Base-by-base conservation (phyloP, 768 basidiomycete genomes). In the Mycena kentingensis region DNA sequence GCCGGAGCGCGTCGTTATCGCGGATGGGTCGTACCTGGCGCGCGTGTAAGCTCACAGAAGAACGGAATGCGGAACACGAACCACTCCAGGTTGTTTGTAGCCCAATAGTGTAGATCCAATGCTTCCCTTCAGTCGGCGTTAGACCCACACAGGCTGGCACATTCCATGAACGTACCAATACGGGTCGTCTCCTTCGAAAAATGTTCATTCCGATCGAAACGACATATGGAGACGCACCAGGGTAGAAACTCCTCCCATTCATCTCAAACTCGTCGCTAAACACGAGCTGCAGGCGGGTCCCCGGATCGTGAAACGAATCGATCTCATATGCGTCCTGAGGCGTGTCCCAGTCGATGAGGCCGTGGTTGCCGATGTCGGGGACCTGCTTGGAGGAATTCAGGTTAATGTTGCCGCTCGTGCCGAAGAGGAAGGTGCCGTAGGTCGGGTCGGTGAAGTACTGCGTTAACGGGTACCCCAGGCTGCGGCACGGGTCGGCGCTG, bases 91-190 rank as follows among this genome's bases (percentile, higher is more conserved):
- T 54, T 62, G 51, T 71, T 75, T 44, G 77, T 78, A 42, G 79
- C 78, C 84, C 86, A 86, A 64, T 90, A 90, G 65, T 88, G 85
- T 8, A 85, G 46, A 64, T 79, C 84, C 3, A 77, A 73, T 6
- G 80, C 83, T 51, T 78, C 76, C 76, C 52, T 47, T 12, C 5
- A 27, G 5, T n/a, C 11, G 36, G 4, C 22, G 13, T 21, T 15
- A 22, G 28, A 28, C 38, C 2, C 7, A 12, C 19, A 16, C 28
- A 27, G 8, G 24, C 34, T 34, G 43, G 18, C 19, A 7, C 8
- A 4, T 19, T n/a, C 31, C 4, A 39, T 59, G 58, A 1, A 68
- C 76, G 43, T 71, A 75, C 75, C 74, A 77, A 51, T 73, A 77
- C 0, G 76, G 77, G 65, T 77, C 76, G 28, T 77, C 77, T 0